A percentile compares a stretch with the other conserved stretches of the same genome.
These are phyloP conservation scores for Colletotrichum orbiculare DNA, from an alignment of 2,329 filamentous ascomycete genomes.

Conservation along the genomic window DNA sequence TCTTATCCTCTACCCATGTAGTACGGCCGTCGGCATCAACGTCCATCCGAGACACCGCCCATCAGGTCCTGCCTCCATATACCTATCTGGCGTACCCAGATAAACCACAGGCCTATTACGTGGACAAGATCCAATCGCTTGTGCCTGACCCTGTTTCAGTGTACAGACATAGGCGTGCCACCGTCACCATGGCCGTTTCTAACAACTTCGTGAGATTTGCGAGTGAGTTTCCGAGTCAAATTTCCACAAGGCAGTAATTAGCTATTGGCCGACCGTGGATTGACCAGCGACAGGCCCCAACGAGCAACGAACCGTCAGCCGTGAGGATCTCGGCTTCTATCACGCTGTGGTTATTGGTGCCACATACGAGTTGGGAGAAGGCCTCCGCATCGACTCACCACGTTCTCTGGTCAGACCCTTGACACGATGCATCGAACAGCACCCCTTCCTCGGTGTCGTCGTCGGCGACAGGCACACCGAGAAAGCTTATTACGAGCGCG, in stretches of 20 bases:
- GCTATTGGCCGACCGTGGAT: background rate
- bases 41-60: no score
- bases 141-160: no score
- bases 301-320: slow-evolving; percentile 53
- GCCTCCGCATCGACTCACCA: slow-evolving; percentile 36
- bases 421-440: slow-evolving; percentile 49
- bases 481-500: slow-evolving; percentile 46
- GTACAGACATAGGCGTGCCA: no score
- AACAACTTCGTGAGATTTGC: background rate
- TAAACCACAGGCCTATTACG: no score
- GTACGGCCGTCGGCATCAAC: no score
- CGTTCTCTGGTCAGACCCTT: slow-evolving; percentile 46
- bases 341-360: slow-evolving; percentile 51
- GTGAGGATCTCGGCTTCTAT: slow-evolving; percentile 54
- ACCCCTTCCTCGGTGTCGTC: slow-evolving; percentile 51
- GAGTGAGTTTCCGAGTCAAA: background rate
- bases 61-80: no score
- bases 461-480: slow-evolving; percentile 50
- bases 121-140: no score
- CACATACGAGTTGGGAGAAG: slow-evolving; percentile 43
- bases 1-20: no score
- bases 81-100: no score
- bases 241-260: background rate
- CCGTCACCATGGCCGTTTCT: no score
- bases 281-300: slow-evolving; percentile 45